phyloP scores from a whole-genome alignment of 768 basidiomycete species.

The Phylloporus sp. region DNA sequence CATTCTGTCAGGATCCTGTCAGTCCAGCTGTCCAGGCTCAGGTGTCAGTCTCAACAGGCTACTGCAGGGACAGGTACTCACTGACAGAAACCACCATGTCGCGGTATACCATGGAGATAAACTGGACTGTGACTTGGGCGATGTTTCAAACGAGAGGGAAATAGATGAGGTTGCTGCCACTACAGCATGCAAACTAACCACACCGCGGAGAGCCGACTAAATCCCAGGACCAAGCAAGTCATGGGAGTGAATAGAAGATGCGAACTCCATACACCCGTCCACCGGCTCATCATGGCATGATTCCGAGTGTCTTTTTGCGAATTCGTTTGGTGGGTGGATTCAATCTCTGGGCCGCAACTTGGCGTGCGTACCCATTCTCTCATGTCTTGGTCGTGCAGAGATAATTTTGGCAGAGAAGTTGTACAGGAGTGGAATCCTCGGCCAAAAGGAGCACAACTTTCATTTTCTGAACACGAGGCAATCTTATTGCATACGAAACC shows the following conservation, averaged over 20 bases:
- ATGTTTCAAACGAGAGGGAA: slow-evolving; percentile 10
- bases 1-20: background rate
- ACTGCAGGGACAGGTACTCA: slow-evolving; percentile 1
- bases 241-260: slow-evolving; percentile 12
- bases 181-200: background rate
- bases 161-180: background rate
- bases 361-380: background rate
- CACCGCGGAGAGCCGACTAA: slow-evolving; percentile 24
- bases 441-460: slow-evolving; percentile 4
- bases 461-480: slow-evolving; percentile 16
- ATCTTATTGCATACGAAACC: slow-evolving; percentile 5
- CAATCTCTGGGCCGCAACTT: background rate
- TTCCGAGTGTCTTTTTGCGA: background rate
- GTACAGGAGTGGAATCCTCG: background rate
- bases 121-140: slow-evolving; percentile 1
- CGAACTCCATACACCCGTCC: background rate
- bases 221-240: slow-evolving; percentile 14
- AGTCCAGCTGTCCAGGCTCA: background rate
- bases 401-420: slow-evolving; percentile 4
- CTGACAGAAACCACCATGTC: background rate
- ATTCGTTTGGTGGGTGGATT: background rate
- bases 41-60: slow-evolving; percentile 3
- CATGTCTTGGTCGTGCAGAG: background rate
- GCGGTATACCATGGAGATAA: slow-evolving; percentile 6
- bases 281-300: background rate